These are phyloP conservation scores for Psilocybe cubensis DNA, from an alignment of 768 basidiomycete genomes.

Conservation along the genomic window DNA sequence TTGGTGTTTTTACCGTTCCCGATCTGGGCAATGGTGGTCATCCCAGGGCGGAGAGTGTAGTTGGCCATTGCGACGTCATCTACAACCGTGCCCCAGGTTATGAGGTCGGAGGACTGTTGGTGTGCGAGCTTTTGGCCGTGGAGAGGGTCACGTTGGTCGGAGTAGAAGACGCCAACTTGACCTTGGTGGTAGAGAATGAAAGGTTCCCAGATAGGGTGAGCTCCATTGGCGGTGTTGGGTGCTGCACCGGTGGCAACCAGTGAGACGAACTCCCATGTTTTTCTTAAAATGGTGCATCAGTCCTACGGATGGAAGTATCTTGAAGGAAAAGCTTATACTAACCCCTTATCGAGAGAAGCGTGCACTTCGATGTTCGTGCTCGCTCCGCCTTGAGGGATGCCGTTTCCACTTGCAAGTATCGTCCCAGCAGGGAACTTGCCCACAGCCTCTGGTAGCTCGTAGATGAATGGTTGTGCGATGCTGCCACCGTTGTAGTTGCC, in stretches of 20 bases:
- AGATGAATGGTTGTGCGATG: background rate
- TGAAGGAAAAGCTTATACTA: no score
- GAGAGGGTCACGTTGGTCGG: background rate
- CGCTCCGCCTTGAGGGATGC: background rate
- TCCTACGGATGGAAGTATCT: no score
- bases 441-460: background rate
- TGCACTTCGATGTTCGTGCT: background rate
- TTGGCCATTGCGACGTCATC: background rate
- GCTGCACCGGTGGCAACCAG: background rate
- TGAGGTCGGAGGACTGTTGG: background rate
- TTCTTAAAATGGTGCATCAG: background rate
- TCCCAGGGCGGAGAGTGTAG: background rate
- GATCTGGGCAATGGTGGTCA: background rate
- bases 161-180: background rate
- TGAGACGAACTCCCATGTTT: background rate
- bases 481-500: background rate
- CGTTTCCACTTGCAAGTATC: background rate
- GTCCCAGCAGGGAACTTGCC: background rate
- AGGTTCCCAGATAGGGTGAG: background rate
- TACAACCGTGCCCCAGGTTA: background rate
- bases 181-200: background rate
- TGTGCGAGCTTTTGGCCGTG: background rate
- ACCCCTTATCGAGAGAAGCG: no score
- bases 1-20: background rate
- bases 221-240: background rate